These are phyloP conservation scores for Aegilops speltoides DNA, from an alignment of 176 grass and related monocot species.

Conservation along the genomic window DNA sequence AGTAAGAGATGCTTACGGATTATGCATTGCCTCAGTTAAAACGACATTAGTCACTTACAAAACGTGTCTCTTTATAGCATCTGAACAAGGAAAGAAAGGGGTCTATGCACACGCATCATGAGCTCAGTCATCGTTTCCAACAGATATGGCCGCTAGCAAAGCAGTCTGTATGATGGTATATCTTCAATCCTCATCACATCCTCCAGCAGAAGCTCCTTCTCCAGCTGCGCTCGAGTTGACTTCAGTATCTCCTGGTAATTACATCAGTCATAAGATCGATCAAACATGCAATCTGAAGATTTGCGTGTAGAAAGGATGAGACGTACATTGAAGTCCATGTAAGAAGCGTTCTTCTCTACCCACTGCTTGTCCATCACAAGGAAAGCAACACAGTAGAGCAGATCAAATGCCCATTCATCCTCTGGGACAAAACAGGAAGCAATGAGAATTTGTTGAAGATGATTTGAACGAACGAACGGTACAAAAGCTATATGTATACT, in stretches of 20 bases:
- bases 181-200: constrained; percentile 97
- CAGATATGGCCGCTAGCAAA: constrained; percentile 48
- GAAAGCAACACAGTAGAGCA: constrained; percentile 92
- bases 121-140: constrained; percentile 7
- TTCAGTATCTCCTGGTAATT: constrained; percentile 70
- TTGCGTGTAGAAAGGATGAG: not conserved
- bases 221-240: constrained; percentile 71
- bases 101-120: constrained; percentile 26
- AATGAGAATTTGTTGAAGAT: constrained; percentile 6
- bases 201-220: constrained; percentile 83
- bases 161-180: constrained; percentile 92
- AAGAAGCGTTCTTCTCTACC: constrained; percentile 94
- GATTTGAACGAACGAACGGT: not conserved
- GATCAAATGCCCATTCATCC: constrained; percentile 98
- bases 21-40: too few species aligned
- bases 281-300: not conserved
- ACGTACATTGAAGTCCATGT: constrained; percentile 98
- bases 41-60: too few species aligned
- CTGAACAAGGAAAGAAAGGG: constrained; percentile 1
- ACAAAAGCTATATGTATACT: not conserved
- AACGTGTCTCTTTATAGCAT: too few species aligned
- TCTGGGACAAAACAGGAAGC: constrained; percentile 45
- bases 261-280: not conserved
- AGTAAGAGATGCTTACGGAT: too few species aligned
- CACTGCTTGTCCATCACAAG: constrained; percentile 97